Evolutionary conservation across 202 grass and related monocot species (phyloP).

Genomic region (Dendrocalamus latiflorus): DNA sequence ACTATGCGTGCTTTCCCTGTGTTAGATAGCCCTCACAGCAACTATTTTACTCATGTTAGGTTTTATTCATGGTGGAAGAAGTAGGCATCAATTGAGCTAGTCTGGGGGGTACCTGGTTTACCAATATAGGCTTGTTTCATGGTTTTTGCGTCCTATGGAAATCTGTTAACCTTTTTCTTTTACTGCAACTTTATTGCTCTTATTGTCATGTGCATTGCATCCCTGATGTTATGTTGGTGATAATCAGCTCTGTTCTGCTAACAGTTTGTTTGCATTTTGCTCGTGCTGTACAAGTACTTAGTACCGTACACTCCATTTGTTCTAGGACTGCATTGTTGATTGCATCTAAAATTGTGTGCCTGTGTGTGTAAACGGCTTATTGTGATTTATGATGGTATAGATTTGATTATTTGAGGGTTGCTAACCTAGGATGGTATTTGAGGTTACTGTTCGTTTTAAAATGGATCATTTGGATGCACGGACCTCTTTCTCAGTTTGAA

Average conservation of each 20-base stretch:
- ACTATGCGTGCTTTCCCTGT: background rate
- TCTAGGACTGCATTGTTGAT: background rate
- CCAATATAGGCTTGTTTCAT: background rate
- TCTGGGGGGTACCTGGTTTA: background rate
- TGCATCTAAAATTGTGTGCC: background rate
- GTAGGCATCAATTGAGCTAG: background rate
- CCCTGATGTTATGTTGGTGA: background rate
- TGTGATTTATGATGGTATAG: background rate
- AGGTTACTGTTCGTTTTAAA: background rate
- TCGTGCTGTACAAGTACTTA: background rate
- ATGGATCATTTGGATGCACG: background rate
- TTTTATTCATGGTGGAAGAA: background rate
- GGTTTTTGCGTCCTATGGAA: background rate
- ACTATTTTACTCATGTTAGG: background rate
- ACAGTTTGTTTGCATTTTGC: background rate
- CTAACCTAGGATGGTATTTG: background rate
- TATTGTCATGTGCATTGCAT: background rate
- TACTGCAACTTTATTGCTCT: background rate
- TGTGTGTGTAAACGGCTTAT: background rate
- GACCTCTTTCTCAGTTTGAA: background rate
- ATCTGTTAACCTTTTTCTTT: background rate
- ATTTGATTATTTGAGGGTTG: background rate
- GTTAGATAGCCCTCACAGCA: background rate
- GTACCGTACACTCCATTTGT: background rate
- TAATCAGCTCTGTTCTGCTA: background rate